Evolutionary conservation across 2,329 filamentous ascomycete species (phyloP), one percentile per base, ranked within the genome.

Genomic region (Ophiostoma piceae): DNA sequence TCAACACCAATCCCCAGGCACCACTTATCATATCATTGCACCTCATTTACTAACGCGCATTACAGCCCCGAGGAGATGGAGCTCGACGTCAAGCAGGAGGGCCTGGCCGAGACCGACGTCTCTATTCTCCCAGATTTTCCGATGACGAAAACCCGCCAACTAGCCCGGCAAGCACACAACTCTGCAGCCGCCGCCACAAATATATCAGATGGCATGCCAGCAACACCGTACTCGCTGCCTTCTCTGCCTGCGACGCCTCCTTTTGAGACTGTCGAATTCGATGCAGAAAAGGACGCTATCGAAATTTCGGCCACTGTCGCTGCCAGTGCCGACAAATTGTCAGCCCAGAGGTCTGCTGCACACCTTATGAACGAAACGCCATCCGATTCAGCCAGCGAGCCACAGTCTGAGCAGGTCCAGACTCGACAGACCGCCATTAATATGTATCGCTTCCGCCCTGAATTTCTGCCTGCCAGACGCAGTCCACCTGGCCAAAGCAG

Each of bases 1-100:
- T 35, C 32, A 29, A 29, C 26, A n/a, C n/a, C 60, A 64, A 19
- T 9, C 8, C 62, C 11, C 19, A 5, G 6, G 9, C 14, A 57
- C 1, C 67, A 62, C n/a, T 26, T 8, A 57, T 47, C 32, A 8
- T 29, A 37, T 12, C 19, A 37, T 35, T 39, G 22, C 16, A 14
- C 35, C 8, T 12, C 35, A n/a, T n/a, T 16, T 70, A 67, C 72
- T 73, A 67, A 73, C 72, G 70, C 69, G 35, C 51, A 9, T 69
- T 22, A 39, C 7, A 73, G 71, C 54, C 69, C 68, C 26, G 37
- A 67, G 26, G 64, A 66, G 32, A 57, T 32, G 19, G 71, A 70
- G 68, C 39, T 67, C 12, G 67, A 71, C 41, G 43, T 73, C 43
- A 74, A 73, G 67, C 72, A 74, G 68, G 73, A 74, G 70, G 71